Base-by-base conservation (phyloP, 345 rosid species). In the Crucihimalaya himalaica region DNA sequence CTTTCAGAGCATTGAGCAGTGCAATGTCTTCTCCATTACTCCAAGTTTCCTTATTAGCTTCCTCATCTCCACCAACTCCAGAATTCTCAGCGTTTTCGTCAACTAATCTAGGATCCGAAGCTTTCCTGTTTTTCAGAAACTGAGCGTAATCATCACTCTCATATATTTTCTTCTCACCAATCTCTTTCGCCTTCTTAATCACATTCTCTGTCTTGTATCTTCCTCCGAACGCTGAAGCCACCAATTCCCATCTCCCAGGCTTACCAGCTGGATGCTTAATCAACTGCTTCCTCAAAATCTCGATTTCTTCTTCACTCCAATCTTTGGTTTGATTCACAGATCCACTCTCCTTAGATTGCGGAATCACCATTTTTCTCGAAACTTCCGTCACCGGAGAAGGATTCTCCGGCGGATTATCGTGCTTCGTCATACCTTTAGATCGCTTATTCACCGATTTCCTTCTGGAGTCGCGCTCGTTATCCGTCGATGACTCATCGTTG, bases 41-140 rank as follows among this genome's bases (percentile, higher is more conserved):
- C 99, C 99, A 94, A 53, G 2, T 28, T 15, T 67, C 71, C 40
- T 52, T 68, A n/a, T 25, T 16, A 60, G 0, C 68, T 29, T 60
- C 80, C 0, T 68, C 77, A 45, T 35, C 70, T 58, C 74, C 84
- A 6, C 58, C 83, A 27, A 20, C 27, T 14, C 56, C 84, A 1
- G 34, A 76, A 2, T 56, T 51, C 11, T 66, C 80, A 76, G 43
- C 43, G 67, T 39, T 66, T 42, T 48, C 75, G 1, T 35, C 83
- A 16, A 35, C 84, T 43, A 62, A 78, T 82, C 91, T 86, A 34
- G 63, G 60, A 64, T 86, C 97, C 35, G 86, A 16, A 21, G 87
- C 84, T 76, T 91, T 94, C 81, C 93, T 79, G 21, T 91, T 88
- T 93, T 91, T 94, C 77, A 91, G 77, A 80, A 94, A 94, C 83